A percentile compares a stretch with the other conserved stretches of the same genome.
Conservation (phyloP, 2,329 filamentous ascomycete species). For the Claviceps sp. region DNA sequence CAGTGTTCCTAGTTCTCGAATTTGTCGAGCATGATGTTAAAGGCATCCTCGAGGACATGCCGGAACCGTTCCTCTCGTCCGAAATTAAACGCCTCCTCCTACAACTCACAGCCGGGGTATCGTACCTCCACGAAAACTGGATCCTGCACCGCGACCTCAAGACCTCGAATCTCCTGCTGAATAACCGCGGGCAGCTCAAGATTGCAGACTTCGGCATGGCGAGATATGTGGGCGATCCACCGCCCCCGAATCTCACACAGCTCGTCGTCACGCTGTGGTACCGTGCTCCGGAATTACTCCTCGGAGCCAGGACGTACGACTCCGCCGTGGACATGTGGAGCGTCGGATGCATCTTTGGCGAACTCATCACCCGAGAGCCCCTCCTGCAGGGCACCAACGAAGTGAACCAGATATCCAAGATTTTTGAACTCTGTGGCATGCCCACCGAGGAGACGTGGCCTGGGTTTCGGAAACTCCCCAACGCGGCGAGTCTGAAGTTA, state of each 20-base stretch:
- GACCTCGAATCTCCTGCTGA: conserved; percentile 85
- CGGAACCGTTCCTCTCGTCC: conserved; percentile 80
- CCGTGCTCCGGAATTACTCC: conserved; percentile 75
- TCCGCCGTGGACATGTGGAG: conserved; percentile 86
- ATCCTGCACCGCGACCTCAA: conserved; percentile 91
- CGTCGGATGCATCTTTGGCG: conserved; percentile 88
- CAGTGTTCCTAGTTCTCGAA: conserved; percentile 85
- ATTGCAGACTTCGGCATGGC: conserved; percentile 98
- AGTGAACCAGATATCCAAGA: conserved; percentile 75
- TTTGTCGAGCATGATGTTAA: conserved; percentile 97
- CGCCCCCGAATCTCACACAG: conserved; percentile 67
- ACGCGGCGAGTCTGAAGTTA: conserved; percentile 67
- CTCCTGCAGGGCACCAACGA: conserved; percentile 83
- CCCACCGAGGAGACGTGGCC: conserved; percentile 79
- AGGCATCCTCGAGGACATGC: conserved; percentile 84
- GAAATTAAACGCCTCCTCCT: conserved; percentile 83
- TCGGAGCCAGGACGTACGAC: conserved; percentile 66
- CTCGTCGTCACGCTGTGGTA: conserved; percentile 98
- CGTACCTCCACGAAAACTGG: conserved; percentile 78
- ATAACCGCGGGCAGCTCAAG: conserved; percentile 88
- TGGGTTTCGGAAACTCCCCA: conserved; percentile 71
- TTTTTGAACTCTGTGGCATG: conserved; percentile 80
- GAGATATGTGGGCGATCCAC: conserved; percentile 69
- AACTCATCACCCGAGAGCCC: conserved; percentile 72
- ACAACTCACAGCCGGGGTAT: conserved; percentile 68